Conservation (phyloP, 2,329 filamentous ascomycete genomes). For the Exophiala spinifera region DNA sequence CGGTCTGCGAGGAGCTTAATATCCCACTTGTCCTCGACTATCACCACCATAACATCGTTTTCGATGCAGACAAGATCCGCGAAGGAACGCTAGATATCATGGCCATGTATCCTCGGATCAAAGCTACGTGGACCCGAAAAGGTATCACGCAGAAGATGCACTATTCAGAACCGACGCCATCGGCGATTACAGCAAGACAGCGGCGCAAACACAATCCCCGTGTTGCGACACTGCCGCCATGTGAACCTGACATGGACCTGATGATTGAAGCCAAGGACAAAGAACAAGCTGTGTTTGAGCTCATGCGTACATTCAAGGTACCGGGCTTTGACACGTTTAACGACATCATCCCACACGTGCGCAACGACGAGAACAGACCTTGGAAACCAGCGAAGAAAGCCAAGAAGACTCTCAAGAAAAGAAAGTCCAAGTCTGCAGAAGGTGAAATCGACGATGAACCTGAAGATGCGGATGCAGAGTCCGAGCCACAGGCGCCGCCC, state of each 20-base stretch:
- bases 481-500: slow-evolving; percentile 39
- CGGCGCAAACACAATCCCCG: slow-evolving; percentile 81
- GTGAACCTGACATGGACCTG: slow-evolving; percentile 79
- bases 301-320: slow-evolving; percentile 84
- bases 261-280: slow-evolving; percentile 99
- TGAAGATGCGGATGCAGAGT: slow-evolving; percentile 39
- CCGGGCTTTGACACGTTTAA: slow-evolving; percentile 74
- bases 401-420: slow-evolving; percentile 37
- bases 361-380: slow-evolving; percentile 69
- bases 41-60: slow-evolving; percentile 94
- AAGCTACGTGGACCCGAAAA: slow-evolving; percentile 79
- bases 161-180: slow-evolving; percentile 76
- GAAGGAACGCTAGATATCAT: slow-evolving; percentile 85
- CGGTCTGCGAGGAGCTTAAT: slow-evolving; percentile 87
- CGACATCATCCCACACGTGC: slow-evolving; percentile 72
- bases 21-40: slow-evolving; percentile 91
- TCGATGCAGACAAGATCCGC: slow-evolving; percentile 67
- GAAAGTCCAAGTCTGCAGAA: slow-evolving; percentile 43
- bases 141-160: slow-evolving; percentile 93
- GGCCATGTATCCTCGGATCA: slow-evolving; percentile 70
- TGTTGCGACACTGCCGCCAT: slow-evolving; percentile 77
- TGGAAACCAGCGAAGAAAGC: slow-evolving; percentile 48
- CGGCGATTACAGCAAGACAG: slow-evolving; percentile 74
- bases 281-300: slow-evolving; percentile 90
- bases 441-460: slow-evolving; percentile 35